A percentile compares a stretch with the other conserved stretches of the same genome.
phyloP scores from a whole-genome alignment of 495 filamentous ascomycete species.

The Penicillium psychrofluorescens region DNA sequence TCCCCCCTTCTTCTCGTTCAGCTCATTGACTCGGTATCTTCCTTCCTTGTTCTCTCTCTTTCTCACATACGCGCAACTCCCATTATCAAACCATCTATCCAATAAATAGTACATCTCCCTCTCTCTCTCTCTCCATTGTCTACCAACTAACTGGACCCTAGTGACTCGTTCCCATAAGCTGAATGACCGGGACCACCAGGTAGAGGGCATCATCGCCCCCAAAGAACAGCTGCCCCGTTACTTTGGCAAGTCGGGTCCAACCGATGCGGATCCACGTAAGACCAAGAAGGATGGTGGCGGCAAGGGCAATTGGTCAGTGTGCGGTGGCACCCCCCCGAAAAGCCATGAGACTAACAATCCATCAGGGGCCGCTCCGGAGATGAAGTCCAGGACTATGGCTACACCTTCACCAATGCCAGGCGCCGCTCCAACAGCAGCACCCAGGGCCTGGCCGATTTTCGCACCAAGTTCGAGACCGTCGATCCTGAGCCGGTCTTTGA shows the following conservation, averaged over 20 bases:
- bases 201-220: conserved; percentile 52
- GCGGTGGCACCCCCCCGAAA: not conserved
- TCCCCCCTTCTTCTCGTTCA: no score
- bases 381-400: conserved; percentile 72
- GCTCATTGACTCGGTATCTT: no score
- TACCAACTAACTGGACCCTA: conserved; percentile 14
- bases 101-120: no score
- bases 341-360: no score
- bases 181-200: conserved; percentile 80
- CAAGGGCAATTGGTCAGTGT: conserved; percentile 83
- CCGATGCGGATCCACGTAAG: conserved; percentile 80
- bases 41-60: no score
- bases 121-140: no score
- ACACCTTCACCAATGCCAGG: conserved; percentile 76
- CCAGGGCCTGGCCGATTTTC: conserved; percentile 59
- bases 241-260: conserved; percentile 82
- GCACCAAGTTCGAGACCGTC: conserved; percentile 83
- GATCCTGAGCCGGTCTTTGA: conserved; percentile 86
- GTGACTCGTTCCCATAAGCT: conserved; percentile 95
- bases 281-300: conserved; percentile 94
- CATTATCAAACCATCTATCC: no score
- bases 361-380: conserved; percentile 74
- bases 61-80: no score
- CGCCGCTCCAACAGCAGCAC: conserved; percentile 88
- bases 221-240: conserved; percentile 77